Conservation (phyloP, 768 basidiomycete genomes). For the Lanmaoa pseudosensibilis region DNA sequence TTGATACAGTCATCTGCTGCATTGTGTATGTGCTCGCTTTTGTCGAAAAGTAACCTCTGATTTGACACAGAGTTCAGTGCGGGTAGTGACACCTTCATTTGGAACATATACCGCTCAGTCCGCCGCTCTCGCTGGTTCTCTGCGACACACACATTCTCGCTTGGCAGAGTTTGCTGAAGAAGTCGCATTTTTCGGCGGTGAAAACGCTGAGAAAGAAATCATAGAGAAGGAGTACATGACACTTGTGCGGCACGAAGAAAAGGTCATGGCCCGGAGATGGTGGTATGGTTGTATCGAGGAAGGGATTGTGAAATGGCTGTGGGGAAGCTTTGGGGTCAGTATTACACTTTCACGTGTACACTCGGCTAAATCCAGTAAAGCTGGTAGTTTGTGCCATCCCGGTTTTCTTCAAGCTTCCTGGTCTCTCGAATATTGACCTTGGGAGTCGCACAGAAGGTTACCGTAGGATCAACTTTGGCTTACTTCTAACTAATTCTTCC, state of each 20-base stretch:
- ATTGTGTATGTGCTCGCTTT: constrained; percentile 56
- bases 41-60: not conserved
- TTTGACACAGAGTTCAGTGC: constrained; percentile 51
- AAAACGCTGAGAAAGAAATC: constrained; percentile 86
- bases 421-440: constrained; percentile 62
- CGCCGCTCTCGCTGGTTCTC: constrained; percentile 82
- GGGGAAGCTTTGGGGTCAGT: constrained; percentile 91
- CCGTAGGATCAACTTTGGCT: not conserved
- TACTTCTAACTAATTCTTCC: not conserved
- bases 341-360: not conserved
- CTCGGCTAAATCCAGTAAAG: constrained; percentile 37
- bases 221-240: constrained; percentile 87
- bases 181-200: constrained; percentile 84
- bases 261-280: constrained; percentile 75
- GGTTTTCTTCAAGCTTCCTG: constrained; percentile 86
- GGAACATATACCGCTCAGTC: constrained; percentile 88
- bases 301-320: constrained; percentile 94
- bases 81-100: constrained; percentile 86
- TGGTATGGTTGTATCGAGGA: constrained; percentile 94
- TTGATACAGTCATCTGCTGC: constrained; percentile 83
- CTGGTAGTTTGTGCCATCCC: constrained; percentile 90
- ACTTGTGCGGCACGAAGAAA: constrained; percentile 82
- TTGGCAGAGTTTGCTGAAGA: constrained; percentile 88
- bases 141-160: constrained; percentile 91
- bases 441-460: constrained; percentile 88